A percentile compares a stretch with the other conserved stretches of the same genome.
These are phyloP conservation scores for Amphibolis antarctica DNA, from an alignment of 106 monocot species.

Conservation along the genomic window DNA sequence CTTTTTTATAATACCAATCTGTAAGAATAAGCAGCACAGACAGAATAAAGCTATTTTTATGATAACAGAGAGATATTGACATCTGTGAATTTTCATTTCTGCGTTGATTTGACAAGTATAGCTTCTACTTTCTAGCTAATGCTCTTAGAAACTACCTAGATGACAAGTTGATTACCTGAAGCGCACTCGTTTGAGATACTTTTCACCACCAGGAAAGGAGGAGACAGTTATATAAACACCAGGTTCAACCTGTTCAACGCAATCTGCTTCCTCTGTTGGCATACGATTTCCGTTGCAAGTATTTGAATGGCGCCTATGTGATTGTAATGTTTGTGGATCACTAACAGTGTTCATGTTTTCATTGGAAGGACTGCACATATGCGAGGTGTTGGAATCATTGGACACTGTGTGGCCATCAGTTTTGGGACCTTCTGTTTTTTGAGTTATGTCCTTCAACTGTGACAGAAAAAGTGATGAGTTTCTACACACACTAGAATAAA, in stretches of 20 bases:
- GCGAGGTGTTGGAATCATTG: slow-evolving; percentile 8
- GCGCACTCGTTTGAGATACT: slow-evolving; percentile 45
- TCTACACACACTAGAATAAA: neutral
- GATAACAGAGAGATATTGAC: too few relatives aligned
- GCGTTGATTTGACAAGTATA: neutral
- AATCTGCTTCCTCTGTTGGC: slow-evolving; percentile 23
- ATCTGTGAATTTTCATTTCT: neutral
- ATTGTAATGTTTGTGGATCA: slow-evolving; percentile 12
- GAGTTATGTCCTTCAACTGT: slow-evolving; percentile 59
- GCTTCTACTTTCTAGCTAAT: too few relatives aligned
- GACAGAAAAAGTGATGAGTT: neutral
- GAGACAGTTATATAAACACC: slow-evolving; percentile 53
- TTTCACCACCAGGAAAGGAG: slow-evolving; percentile 32
- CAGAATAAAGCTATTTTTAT: too few relatives aligned
- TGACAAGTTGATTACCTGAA: slow-evolving; percentile 44
- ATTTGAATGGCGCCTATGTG: slow-evolving; percentile 19
- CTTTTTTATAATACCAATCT: too few relatives aligned
- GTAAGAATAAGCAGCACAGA: too few relatives aligned
- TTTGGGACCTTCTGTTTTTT: slow-evolving; percentile 22
- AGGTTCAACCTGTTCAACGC: slow-evolving; percentile 54
- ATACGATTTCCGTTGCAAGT: slow-evolving; percentile 17
- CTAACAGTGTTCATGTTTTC: slow-evolving; percentile 1
- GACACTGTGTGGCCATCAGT: neutral
- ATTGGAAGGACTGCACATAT: slow-evolving; percentile 1
- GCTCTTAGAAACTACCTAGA: neutral